Evolutionary conservation across 805 yeast species (phyloP), one percentile per base, ranked within the genome.

Genomic region (Brettanomyces sp.): DNA sequence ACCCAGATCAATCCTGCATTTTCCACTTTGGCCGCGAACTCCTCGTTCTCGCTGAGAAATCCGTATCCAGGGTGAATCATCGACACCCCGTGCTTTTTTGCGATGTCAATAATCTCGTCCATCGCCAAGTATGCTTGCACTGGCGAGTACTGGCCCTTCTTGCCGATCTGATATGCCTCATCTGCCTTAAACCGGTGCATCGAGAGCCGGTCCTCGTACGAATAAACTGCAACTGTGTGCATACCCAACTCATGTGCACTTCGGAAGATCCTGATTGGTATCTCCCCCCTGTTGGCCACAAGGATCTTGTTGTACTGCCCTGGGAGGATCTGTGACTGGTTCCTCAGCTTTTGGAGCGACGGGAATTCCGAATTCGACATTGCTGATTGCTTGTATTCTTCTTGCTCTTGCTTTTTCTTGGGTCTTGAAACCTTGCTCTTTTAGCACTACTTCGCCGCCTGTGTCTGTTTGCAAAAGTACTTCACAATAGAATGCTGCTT

Each of bases 211-310:
- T 91, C 99, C 68, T 93, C 97, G 64, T 91, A 95, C 34, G 97
- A 89, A 67, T 89, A 91, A 61, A 91, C 84, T 41, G 98, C 99
- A 38, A 93, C 96, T 0, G 99, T 90, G 60, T 86, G 89, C 95
- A 93, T 87, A 22, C 95, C 85, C 60, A 91, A 74, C 68, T 91
- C 99, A 69, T 93, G 99, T 50, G 99, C 99, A 35, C 97, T 83
- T 69, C 99, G 79, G 69, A 91, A 91, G 64, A 91, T 90, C 68
- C 93, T 70, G 59, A 83, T 82, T 39, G 91, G 91, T 56, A 84
- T 84, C 65, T 85, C 91, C 57, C 91, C 93, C 69, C 93, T 72
- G 70, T 83, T 84, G 53, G 91, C 91, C 37, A 85, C 93, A 51
- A 85, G 69, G 60, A 85, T 77, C 71, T 76, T 74, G 65, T 74